A percentile compares a stretch with the other conserved stretches of the same genome.
Conservation (phyloP, 2,329 filamentous ascomycete genomes). For the Trichophyton mentagrophytes region DNA sequence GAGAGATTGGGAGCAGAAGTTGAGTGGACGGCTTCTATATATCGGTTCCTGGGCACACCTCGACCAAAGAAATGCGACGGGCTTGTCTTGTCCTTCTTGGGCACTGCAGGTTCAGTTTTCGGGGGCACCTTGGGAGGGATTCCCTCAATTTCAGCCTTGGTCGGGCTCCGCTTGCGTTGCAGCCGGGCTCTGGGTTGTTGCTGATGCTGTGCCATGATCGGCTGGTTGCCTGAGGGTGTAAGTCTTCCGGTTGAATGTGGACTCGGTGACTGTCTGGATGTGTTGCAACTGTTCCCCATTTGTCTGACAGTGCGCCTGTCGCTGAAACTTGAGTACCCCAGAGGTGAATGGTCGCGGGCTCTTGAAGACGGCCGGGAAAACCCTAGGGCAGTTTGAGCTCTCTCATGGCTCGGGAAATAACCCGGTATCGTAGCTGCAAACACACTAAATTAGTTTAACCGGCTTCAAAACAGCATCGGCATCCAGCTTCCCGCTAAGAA, state of each 20-base stretch:
- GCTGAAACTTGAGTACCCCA: not conserved
- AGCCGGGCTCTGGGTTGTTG: constrained; percentile 5
- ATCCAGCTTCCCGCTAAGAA: not conserved
- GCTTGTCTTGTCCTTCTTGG: not conserved
- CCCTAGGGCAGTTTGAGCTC: constrained; percentile 18
- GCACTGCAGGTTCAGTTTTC: not conserved
- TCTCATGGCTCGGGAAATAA: constrained; percentile 17
- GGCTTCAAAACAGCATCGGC: not conserved
- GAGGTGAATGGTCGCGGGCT: not conserved
- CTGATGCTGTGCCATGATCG: constrained; percentile 3
- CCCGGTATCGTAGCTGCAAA: constrained; percentile 21
- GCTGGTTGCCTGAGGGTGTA: not conserved
- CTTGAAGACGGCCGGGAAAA: not conserved
- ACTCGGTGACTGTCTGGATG: constrained; percentile 4
- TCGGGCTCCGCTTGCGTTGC: not conserved
- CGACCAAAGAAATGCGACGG: not conserved
- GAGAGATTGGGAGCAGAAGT: not conserved
- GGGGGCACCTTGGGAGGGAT: constrained; percentile 2
- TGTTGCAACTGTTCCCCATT: not conserved
- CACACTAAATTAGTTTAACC: not conserved
- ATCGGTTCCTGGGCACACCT: not conserved
- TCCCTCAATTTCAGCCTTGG: not conserved
- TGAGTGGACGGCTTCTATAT: not conserved
- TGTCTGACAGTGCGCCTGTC: not conserved
- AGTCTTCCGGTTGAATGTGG: not conserved